A percentile compares a stretch with the other conserved stretches of the same genome.
These are phyloP conservation scores for Aspergillus tamarii DNA, from an alignment of 2,329 filamentous ascomycete genomes.

Conservation along the genomic window DNA sequence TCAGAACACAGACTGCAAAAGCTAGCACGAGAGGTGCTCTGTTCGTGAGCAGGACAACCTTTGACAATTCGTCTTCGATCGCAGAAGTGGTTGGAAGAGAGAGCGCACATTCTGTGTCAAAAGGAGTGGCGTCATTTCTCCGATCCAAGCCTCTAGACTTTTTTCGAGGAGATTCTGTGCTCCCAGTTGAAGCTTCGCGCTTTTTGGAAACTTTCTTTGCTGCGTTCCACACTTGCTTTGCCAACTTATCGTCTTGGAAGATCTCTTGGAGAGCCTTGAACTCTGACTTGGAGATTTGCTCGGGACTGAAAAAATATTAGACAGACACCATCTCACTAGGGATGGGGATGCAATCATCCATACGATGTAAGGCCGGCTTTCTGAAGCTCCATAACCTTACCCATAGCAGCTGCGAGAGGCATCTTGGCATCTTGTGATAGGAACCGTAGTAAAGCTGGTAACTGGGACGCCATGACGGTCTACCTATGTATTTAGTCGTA, in stretches of 20 bases:
- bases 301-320: conserved; percentile 29
- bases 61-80: conserved; percentile 62
- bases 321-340: neutral
- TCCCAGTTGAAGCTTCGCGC: conserved; percentile 46
- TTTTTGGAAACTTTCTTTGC: conserved; percentile 62
- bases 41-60: conserved; percentile 70
- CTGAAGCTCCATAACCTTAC: conserved; percentile 59
- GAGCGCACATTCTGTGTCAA: conserved; percentile 38
- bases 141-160: conserved; percentile 33
- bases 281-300: conserved; percentile 54
- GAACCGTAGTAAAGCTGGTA: conserved; percentile 58
- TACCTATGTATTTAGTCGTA: neutral
- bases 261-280: conserved; percentile 47
- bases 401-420: conserved; percentile 57
- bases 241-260: conserved; percentile 56
- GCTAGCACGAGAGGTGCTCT: conserved; percentile 80
- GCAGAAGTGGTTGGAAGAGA: conserved; percentile 34
- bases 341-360: conserved; percentile 9
- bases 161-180: conserved; percentile 40
- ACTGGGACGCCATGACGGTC: conserved; percentile 28
- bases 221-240: conserved; percentile 60
- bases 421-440: conserved; percentile 61
- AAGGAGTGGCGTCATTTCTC: conserved; percentile 27
- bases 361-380: conserved; percentile 50
- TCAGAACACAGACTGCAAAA: conserved; percentile 73